A percentile compares a stretch with the other conserved stretches of the same genome.
Conservation (phyloP, 139 green algal species). For the Chlorella sorokiniana region DNA sequence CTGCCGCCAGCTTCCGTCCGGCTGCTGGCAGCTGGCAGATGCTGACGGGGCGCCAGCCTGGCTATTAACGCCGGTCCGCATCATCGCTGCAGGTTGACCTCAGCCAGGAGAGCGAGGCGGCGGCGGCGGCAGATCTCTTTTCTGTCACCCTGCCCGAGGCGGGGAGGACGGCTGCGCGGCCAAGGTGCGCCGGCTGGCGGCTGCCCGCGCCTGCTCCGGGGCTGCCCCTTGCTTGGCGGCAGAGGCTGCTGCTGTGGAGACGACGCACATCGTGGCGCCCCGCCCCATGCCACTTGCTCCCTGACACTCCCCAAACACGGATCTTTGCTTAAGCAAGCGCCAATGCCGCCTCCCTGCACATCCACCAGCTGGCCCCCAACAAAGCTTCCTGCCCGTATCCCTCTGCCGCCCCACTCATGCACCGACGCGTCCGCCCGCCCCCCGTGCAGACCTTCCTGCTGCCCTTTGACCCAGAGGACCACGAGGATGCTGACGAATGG, state of each 20-base stretch:
- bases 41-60: not conserved
- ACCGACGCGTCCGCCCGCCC: not conserved
- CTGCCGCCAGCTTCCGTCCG: not conserved
- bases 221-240: too few species aligned
- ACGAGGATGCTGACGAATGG: conserved; percentile 48
- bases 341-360: too few species aligned
- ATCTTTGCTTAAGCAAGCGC: too few species aligned
- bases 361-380: too few species aligned
- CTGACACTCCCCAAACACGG: too few species aligned
- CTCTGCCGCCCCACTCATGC: not conserved
- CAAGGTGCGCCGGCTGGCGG: not conserved
- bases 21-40: not conserved
- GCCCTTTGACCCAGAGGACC: conserved; percentile 44
- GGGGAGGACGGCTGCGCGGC: not conserved
- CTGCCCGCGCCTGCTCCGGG: not conserved
- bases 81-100: conserved; percentile 4
- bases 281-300: too few species aligned
- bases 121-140: conserved; percentile 2
- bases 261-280: too few species aligned
- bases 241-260: too few species aligned
- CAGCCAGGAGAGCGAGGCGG: not conserved
- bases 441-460: conserved; percentile 56
- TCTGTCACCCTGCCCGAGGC: not conserved
- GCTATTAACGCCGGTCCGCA: not conserved
- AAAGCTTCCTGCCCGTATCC: too few species aligned